phyloP scores from a whole-genome alignment of 768 basidiomycete genomes.

The Hygrophorus pudorinus region DNA sequence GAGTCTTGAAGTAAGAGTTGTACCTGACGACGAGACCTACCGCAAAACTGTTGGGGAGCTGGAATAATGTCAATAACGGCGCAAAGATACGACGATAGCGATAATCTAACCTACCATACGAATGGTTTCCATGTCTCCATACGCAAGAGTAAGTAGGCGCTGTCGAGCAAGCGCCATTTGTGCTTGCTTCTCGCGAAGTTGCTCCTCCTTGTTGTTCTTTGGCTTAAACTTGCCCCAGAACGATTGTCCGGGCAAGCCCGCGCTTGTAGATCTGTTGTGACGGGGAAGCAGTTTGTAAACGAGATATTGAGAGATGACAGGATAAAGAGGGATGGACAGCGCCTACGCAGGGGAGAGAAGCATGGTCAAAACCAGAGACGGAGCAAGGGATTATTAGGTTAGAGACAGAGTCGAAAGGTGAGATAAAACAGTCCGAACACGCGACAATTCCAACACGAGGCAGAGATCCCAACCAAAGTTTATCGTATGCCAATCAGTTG shows the following conservation, averaged over 20 bases:
- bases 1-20: slow-evolving; percentile 5
- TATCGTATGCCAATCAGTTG: slow-evolving; percentile 14
- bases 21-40: slow-evolving; percentile 29
- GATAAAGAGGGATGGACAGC: slow-evolving; percentile 15
- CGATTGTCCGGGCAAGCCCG: slow-evolving; percentile 41
- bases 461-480: slow-evolving; percentile 17
- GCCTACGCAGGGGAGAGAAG: slow-evolving; percentile 75
- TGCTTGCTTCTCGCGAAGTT: slow-evolving; percentile 41
- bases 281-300: slow-evolving; percentile 25
- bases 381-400: slow-evolving; percentile 3
- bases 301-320: slow-evolving; percentile 16
- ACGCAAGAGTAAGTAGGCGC: slow-evolving; percentile 71
- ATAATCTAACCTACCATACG: slow-evolving; percentile 41
- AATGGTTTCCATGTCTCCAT: slow-evolving; percentile 81
- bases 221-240: slow-evolving; percentile 66
- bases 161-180: slow-evolving; percentile 66
- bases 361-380: slow-evolving; percentile 34
- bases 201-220: slow-evolving; percentile 52
- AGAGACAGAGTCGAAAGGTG: slow-evolving; percentile 15
- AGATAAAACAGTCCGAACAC: slow-evolving; percentile 10
- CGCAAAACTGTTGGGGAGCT: slow-evolving; percentile 61
- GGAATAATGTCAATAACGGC: neutral
- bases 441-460: slow-evolving; percentile 50
- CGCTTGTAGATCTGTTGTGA: slow-evolving; percentile 51
- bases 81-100: slow-evolving; percentile 9